These are phyloP conservation scores for Scutellaria baicalensis DNA, from an alignment of 257 asterid species.

Conservation along the genomic window DNA sequence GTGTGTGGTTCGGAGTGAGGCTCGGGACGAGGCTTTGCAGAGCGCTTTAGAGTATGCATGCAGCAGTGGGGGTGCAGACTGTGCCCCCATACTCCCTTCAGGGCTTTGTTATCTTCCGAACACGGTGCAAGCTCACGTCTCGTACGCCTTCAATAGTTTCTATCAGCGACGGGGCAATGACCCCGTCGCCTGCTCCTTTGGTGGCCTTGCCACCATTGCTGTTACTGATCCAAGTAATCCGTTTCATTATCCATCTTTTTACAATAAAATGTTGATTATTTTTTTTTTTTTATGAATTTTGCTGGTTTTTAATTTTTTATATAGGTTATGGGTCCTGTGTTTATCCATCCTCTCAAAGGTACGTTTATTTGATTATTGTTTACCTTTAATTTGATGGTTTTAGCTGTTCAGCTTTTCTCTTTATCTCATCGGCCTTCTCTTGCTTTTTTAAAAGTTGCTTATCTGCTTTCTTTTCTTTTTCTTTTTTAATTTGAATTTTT, in stretches of 20 bases:
- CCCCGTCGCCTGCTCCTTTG: constrained; percentile 68
- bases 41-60: constrained; percentile 75
- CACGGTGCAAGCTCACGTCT: constrained; percentile 77
- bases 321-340: constrained; percentile 93
- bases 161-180: constrained; percentile 63
- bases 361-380: neutral
- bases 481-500: neutral
- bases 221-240: constrained; percentile 77
- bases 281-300: neutral
- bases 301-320: neutral
- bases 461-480: neutral
- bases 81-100: constrained; percentile 49
- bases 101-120: constrained; percentile 81
- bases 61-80: constrained; percentile 72
- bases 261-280: neutral
- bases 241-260: neutral
- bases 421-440: neutral
- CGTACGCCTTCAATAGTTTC: constrained; percentile 80
- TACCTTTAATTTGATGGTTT: neutral
- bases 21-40: constrained; percentile 52
- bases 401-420: neutral
- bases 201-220: constrained; percentile 66
- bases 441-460: constrained; percentile 6
- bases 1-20: constrained; percentile 88
- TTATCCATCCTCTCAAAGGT: constrained; percentile 72